phyloP scores from a whole-genome alignment of 2,329 filamentous ascomycete species.

The Cladophialophora bantiana region DNA sequence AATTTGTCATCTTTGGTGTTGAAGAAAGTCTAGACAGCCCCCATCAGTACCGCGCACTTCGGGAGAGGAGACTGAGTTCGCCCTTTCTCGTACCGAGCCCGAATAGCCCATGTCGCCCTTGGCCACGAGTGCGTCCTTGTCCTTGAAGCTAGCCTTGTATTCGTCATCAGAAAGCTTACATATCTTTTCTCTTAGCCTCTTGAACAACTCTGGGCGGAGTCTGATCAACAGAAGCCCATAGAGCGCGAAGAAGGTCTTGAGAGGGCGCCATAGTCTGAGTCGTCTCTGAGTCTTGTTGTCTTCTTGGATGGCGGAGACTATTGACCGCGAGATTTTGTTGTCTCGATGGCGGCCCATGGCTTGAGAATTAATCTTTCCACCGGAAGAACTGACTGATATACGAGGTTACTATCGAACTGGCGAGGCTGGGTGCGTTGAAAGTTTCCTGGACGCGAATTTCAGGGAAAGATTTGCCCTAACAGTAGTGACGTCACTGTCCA shows the following conservation, averaged over 20 bases:
- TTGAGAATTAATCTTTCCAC: neutral
- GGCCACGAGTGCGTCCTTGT: conserved; percentile 56
- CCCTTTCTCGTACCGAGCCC: conserved; percentile 61
- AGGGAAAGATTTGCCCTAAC: neutral
- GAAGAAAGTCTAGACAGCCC: conserved; percentile 66
- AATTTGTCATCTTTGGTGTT: conserved; percentile 70
- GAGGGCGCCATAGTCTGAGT: conserved; percentile 50
- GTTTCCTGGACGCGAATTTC: neutral
- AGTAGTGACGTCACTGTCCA: neutral
- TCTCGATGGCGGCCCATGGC: conserved; percentile 29
- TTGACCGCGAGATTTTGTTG: conserved; percentile 50
- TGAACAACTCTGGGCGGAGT: conserved; percentile 58
- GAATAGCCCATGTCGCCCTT: conserved; percentile 76
- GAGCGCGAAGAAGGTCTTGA: conserved; percentile 58
- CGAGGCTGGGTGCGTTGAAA: neutral
- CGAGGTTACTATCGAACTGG: too few species aligned
- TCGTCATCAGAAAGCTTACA: conserved; percentile 64
- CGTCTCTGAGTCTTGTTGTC: conserved; percentile 23
- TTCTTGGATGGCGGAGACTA: conserved; percentile 50
- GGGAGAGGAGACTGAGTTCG: neutral
- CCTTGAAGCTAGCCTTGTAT: conserved; percentile 62
- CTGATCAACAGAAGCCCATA: conserved; percentile 59
- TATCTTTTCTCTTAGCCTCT: conserved; percentile 57
- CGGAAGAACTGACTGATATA: neutral
- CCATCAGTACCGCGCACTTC: neutral